phyloP scores from a whole-genome alignment of 257 asterid species.

The Penstemon barbatus region DNA sequence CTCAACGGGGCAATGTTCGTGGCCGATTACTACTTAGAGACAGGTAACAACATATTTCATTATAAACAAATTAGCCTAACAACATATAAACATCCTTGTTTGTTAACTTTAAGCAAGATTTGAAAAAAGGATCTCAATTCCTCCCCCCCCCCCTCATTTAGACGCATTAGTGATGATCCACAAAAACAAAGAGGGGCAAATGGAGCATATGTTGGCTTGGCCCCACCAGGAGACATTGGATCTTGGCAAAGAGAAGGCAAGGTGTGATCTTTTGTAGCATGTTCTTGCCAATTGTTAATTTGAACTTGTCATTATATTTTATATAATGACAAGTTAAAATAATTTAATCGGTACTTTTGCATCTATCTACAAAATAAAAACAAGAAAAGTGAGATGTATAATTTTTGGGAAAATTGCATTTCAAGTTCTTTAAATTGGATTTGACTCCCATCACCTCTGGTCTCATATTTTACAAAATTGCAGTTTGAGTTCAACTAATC shows the following conservation, averaged over 20 bases:
- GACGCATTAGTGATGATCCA: conserved; percentile 49
- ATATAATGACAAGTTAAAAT: too few relatives aligned
- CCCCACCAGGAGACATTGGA: conserved; percentile 67
- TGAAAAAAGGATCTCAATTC: neutral
- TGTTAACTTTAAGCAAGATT: neutral
- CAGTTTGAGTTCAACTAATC: too few relatives aligned
- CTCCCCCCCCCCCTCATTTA: conserved; percentile 26
- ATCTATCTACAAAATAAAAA: too few relatives aligned
- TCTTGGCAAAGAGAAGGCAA: conserved; percentile 87
- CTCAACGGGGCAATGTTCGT: conserved; percentile 50
- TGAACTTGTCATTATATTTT: too few relatives aligned
- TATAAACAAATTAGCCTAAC: neutral
- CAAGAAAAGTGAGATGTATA: too few relatives aligned
- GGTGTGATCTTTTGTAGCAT: conserved; percentile 47
- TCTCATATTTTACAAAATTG: too few relatives aligned
- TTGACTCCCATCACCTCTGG: too few relatives aligned
- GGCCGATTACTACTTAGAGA: conserved; percentile 65
- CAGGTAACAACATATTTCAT: conserved; percentile 36
- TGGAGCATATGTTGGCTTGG: conserved; percentile 68
- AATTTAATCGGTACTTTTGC: too few relatives aligned
- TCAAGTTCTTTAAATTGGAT: too few relatives aligned
- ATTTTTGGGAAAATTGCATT: too few relatives aligned
- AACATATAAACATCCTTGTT: too few relatives aligned
- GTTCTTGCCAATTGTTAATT: neutral
- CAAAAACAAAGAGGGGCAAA: conserved; percentile 35